Evolutionary conservation across 1,284 basidiomycete genomes (phyloP).

Genomic region (Ustilago vetiveriae): DNA sequence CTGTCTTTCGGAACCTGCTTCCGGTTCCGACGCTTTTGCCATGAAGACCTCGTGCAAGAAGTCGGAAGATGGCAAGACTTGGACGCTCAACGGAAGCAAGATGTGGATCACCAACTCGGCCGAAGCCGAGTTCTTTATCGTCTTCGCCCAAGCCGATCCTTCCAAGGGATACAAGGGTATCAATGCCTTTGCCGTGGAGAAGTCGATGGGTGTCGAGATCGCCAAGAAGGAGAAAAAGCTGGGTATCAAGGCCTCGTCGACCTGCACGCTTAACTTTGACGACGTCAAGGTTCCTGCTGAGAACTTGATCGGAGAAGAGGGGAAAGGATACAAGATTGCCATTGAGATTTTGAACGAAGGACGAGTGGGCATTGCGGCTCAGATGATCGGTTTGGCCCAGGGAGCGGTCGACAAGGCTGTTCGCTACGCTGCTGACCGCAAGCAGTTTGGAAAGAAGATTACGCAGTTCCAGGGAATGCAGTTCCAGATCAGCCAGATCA

Average conservation of each 20-base stretch:
- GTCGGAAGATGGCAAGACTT: constrained; percentile 75
- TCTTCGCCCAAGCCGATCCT: constrained; percentile 95
- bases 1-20: constrained; percentile 90
- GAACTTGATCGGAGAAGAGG: constrained; percentile 92
- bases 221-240: constrained; percentile 99
- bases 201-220: constrained; percentile 95
- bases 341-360: constrained; percentile 98
- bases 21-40: constrained; percentile 96
- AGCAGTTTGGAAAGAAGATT: constrained; percentile 91
- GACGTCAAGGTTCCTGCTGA: constrained; percentile 89
- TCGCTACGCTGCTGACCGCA: constrained; percentile 89
- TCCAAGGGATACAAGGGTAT: constrained; percentile 99
- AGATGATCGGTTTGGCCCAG: constrained; percentile 86
- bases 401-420: constrained; percentile 94
- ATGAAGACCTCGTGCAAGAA: constrained; percentile 91
- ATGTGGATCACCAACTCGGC: constrained; percentile 99
- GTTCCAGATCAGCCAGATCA: constrained; percentile 87
- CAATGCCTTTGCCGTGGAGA: constrained; percentile 94
- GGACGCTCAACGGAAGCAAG: constrained; percentile 91
- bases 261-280: constrained; percentile 95
- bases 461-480: constrained; percentile 89
- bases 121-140: constrained; percentile 85
- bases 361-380: constrained; percentile 94
- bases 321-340: constrained; percentile 92
- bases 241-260: constrained; percentile 95